phyloP scores from a whole-genome alignment of 257 asterid species.

The Cynanchum wilfordii region DNA sequence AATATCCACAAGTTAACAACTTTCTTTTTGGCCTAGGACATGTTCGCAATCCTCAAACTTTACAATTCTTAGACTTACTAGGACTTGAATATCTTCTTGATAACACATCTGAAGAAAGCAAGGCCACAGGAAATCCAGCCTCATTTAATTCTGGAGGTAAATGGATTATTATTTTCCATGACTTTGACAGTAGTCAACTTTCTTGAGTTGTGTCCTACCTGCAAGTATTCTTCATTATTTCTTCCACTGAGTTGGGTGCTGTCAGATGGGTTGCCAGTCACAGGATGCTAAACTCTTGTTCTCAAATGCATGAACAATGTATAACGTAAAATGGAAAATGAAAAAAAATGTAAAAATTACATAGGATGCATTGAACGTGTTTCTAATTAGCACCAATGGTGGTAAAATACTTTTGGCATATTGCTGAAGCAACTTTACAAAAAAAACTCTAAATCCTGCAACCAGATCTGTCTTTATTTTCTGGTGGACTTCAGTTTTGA shows the following conservation, averaged over 20 bases:
- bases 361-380: neutral
- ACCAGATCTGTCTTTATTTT: neutral
- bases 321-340: neutral
- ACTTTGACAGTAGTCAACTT: neutral
- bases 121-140: slow-evolving; percentile 35
- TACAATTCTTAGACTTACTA: slow-evolving; percentile 62
- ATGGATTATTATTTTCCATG: slow-evolving; percentile 8
- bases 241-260: neutral
- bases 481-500: neutral
- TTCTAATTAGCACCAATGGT: neutral
- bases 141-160: slow-evolving; percentile 40
- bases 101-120: slow-evolving; percentile 23
- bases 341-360: neutral
- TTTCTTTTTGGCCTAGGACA: slow-evolving; percentile 36
- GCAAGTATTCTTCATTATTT: neutral
- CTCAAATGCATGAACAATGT: neutral
- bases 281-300: neutral
- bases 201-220: neutral
- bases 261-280: neutral
- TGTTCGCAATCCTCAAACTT: slow-evolving; percentile 78
- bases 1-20: slow-evolving; percentile 2
- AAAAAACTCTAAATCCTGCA: neutral
- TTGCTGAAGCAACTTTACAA: neutral
- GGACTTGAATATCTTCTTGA: slow-evolving; percentile 72
- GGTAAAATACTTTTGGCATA: neutral